A percentile compares a stretch with the other conserved stretches of the same genome.
Conservation (phyloP, 2,329 filamentous ascomycete genomes). For the Cladosporium sp. region DNA sequence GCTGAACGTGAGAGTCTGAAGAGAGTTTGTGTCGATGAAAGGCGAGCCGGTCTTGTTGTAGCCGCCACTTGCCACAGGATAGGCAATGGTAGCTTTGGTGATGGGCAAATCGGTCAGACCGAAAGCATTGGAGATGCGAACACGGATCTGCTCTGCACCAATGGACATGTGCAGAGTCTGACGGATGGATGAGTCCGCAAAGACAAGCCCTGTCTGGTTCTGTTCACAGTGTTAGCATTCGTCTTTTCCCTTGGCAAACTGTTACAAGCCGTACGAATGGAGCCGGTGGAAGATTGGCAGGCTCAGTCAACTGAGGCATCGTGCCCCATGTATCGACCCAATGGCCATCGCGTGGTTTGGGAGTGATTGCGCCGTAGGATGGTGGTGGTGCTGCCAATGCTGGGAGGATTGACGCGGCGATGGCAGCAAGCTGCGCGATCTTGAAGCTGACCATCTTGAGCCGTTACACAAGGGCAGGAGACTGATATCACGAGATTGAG, state of each 20-base stretch:
- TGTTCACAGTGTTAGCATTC: slow-evolving; percentile 33
- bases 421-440: neutral
- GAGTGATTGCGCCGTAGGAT: slow-evolving; percentile 15
- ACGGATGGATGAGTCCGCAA: slow-evolving; percentile 64
- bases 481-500: no score
- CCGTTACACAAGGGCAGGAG: no score
- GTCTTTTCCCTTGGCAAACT: neutral
- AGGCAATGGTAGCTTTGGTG: slow-evolving; percentile 59
- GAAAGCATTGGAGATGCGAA: slow-evolving; percentile 68
- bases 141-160: slow-evolving; percentile 57
- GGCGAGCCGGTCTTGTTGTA: slow-evolving; percentile 57
- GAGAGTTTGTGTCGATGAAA: slow-evolving; percentile 54
- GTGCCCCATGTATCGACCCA: slow-evolving; percentile 67
- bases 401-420: slow-evolving; percentile 8
- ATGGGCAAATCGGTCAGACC: slow-evolving; percentile 62
- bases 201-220: slow-evolving; percentile 58
- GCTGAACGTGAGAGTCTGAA: slow-evolving; percentile 61
- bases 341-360: slow-evolving; percentile 40
- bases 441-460: slow-evolving; percentile 2
- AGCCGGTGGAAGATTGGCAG: slow-evolving; percentile 60
- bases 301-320: slow-evolving; percentile 68
- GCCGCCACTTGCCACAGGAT: slow-evolving; percentile 45
- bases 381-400: slow-evolving; percentile 15
- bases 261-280: slow-evolving; percentile 56
- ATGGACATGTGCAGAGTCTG: slow-evolving; percentile 66